A percentile compares a stretch with the other conserved stretches of the same genome.
phyloP scores from a whole-genome alignment of 2,329 filamentous ascomycete species.

The Ascochyta viciae-villosae region DNA sequence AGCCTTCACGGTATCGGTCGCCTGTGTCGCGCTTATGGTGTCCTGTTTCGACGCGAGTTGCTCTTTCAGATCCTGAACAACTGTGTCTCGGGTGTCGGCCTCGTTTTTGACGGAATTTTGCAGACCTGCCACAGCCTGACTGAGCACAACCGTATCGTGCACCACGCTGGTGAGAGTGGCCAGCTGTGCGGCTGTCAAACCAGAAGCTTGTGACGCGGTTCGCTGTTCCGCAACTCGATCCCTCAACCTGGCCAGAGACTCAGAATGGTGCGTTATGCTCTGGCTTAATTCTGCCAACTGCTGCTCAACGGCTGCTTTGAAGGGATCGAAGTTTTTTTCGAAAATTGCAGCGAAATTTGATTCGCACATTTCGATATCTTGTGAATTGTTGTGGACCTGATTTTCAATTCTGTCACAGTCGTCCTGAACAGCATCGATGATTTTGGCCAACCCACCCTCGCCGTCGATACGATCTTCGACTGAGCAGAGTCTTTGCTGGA shows the following conservation, averaged over 20 bases:
- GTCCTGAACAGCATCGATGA: not conserved
- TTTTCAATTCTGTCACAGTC: not conserved
- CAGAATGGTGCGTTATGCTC: not conserved
- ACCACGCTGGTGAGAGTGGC: not conserved
- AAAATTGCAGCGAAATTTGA: not conserved
- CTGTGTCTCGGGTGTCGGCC: not conserved
- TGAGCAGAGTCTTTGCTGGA: not conserved
- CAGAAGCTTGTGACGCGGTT: not conserved
- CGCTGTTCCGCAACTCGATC: not conserved
- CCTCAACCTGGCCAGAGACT: not conserved
- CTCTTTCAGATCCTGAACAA: not conserved
- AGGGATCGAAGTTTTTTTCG: constrained; percentile 1
- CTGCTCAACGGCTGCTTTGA: constrained; percentile 1
- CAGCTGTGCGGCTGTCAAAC: not conserved
- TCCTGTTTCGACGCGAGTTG: constrained; percentile 14
- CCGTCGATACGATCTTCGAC: not conserved
- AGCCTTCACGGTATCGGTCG: constrained; percentile 10
- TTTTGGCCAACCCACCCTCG: not conserved
- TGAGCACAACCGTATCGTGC: not conserved
- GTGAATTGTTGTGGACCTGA: not conserved
- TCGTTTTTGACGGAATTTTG: not conserved
- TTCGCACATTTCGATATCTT: not conserved
- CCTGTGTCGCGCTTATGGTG: not conserved
- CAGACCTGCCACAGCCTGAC: not conserved
- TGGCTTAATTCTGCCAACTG: not conserved